Evolutionary conservation across 192 early-diverging fungal genomes (phyloP), one percentile per base, ranked within the genome.

Genomic region (Umbelopsis vinacea): DNA sequence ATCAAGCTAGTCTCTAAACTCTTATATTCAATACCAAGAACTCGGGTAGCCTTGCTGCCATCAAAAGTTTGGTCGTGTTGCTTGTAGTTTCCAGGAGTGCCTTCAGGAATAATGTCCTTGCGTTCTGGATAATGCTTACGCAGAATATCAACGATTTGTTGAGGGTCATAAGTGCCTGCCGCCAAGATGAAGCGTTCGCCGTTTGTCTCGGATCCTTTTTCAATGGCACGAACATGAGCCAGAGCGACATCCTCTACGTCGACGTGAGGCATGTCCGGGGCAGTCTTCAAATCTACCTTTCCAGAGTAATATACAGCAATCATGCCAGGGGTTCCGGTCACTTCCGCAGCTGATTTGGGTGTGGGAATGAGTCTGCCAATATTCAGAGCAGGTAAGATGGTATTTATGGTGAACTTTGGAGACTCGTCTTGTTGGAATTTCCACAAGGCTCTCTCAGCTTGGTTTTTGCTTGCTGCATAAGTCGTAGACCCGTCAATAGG

Each of bases 391-490:
- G 71, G 54, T 33, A 55, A 26, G 55, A 72, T 22, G 19, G 71
- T 45, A 10, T 47, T 63, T 35, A 72, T 60, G 21, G 38, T 63
- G 57, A 72, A 72, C 3, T 33, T 7, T 9, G 71, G 71, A n/a
- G 46, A 52, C 21, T 60, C 35, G 8, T 55, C 71, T 17, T 43
- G n/a, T 38, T 48, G 46, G 54, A 72, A 72, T 15, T 72, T 45
- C 71, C 71, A 72, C 10, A 72, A n/a, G 0, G 71, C 46, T 7
- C 38, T 21, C 38, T 72, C 71, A 21, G 71, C 71, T 2, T 37
- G 40, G 45, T 43, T 72, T 46, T 72, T 72, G 52, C 54, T 63
- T 46, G 71, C 71, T n/a, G 4, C n/a, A 29, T 72, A 72, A n/a
- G n/a, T n/a, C n/a, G n/a, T 6, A 3, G 21, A 2, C 15, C 47